Evolutionary conservation across 208 protist genomes (phyloP).

Genomic region (Trypanosoma platydactyli): DNA sequence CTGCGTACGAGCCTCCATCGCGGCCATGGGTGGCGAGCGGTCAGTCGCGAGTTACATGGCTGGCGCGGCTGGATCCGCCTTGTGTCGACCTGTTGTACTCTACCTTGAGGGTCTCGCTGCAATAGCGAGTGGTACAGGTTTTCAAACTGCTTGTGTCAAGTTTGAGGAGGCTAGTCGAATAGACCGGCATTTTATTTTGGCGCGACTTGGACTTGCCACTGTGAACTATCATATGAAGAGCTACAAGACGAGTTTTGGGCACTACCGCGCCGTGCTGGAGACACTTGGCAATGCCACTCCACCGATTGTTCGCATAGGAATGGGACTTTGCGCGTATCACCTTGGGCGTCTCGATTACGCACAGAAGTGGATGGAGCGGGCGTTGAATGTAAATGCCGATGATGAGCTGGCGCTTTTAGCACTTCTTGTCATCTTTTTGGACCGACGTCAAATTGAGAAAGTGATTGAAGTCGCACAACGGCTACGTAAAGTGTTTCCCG

Average conservation of each 20-base stretch:
- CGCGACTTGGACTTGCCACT: slow-evolving; percentile 70
- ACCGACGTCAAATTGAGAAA: slow-evolving; percentile 56
- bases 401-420: slow-evolving; percentile 78
- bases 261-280: slow-evolving; percentile 71
- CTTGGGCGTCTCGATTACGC: slow-evolving; percentile 50
- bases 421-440: slow-evolving; percentile 71
- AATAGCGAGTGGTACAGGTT: slow-evolving; percentile 50
- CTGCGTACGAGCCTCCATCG: slow-evolving; percentile 72
- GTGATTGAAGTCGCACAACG: slow-evolving; percentile 52
- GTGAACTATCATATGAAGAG: slow-evolving; percentile 57
- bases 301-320: slow-evolving; percentile 76
- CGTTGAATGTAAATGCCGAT: slow-evolving; percentile 57
- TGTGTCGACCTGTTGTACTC: slow-evolving; percentile 38
- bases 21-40: slow-evolving; percentile 72
- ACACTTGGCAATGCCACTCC: slow-evolving; percentile 62
- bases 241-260: slow-evolving; percentile 73
- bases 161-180: slow-evolving; percentile 58
- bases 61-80: slow-evolving; percentile 11
- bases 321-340: slow-evolving; percentile 80
- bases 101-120: slow-evolving; percentile 79
- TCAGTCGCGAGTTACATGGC: slow-evolving; percentile 32
- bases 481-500: slow-evolving; percentile 55
- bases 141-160: slow-evolving; percentile 57
- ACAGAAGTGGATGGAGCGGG: slow-evolving; percentile 62
- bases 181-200: slow-evolving; percentile 57